Base-by-base conservation (phyloP, 1,284 basidiomycete genomes). In the Phellopilus nigrolimitatus region DNA sequence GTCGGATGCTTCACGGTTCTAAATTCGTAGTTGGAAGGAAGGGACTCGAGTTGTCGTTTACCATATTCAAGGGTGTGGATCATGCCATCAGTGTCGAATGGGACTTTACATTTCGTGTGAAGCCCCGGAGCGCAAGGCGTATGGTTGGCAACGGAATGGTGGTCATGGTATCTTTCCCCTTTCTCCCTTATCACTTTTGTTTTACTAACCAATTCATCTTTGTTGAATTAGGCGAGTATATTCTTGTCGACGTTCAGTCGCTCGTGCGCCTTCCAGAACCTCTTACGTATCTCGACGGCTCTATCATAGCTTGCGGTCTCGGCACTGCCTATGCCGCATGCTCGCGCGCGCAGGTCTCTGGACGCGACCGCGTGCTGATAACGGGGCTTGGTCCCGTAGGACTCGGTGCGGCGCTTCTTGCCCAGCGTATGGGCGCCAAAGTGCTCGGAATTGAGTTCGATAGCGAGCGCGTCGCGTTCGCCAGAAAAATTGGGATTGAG, bases 1-100 rank as follows among this genome's bases (percentile, higher is more conserved):
- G 3, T 12, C n/a, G 6, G 6, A 33, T 2, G 10, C n/a, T 33
- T 33, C 31, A 9, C 42, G 28, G 25, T 28, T 31, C 34, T 3
- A 36, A n/a, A n/a, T n/a, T n/a, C n/a, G n/a, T n/a, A 56, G 54
- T n/a, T 56, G 54, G 54, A 48, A 56, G 22, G 54, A 53, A 38
- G 54, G 54, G 19, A 56, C 51, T 7, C 15, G 54, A 43, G 54
- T 56, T 4, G 37, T 53, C 33, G 51, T 56, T 5, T 56, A 56
- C 30, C 54, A 56, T 27, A 56, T 56, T n/a, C 54, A 56, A 30
- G 54, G 54, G 13, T 56, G 54, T 31, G 54, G 54, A 9, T 52
- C 46, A 10, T 56, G 54, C 27, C 42, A 53, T 47, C 45, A 38
- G 12, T 56, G 54, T 38, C n/a, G 54, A 33, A 27, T 39, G 25